phyloP scores from a whole-genome alignment of 148 eudicot species.

The Fallopia convolvulus region DNA sequence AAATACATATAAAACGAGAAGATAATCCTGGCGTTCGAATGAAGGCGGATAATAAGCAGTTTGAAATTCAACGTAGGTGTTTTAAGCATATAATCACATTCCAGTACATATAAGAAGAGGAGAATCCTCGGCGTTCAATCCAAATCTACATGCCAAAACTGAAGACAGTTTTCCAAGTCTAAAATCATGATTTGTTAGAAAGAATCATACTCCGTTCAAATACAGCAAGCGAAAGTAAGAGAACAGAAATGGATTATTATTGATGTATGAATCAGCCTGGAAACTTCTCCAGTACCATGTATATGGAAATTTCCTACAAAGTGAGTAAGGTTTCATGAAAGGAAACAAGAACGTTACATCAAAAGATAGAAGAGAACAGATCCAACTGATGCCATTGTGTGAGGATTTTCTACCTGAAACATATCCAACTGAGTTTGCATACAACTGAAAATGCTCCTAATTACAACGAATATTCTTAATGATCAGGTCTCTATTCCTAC shows the following conservation, averaged over 20 bases:
- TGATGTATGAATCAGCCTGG: neutral
- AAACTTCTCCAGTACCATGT: neutral
- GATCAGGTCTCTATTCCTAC: neutral
- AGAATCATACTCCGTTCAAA: neutral
- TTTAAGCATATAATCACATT: neutral
- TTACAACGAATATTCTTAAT: neutral
- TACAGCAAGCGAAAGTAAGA: too few relatives aligned
- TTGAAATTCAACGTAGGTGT: neutral
- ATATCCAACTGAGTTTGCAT: neutral
- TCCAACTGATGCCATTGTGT: neutral
- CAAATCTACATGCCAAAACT: too few relatives aligned
- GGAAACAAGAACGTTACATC: neutral
- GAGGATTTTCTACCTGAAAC: neutral
- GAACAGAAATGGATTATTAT: neutral
- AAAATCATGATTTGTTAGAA: too few relatives aligned
- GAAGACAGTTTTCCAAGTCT: too few relatives aligned
- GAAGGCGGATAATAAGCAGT: neutral
- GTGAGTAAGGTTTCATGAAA: neutral
- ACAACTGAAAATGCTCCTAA: neutral
- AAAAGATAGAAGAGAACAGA: neutral
- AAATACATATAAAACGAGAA: too few relatives aligned
- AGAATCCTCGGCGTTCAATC: neutral
- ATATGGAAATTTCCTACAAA: neutral
- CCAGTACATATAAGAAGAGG: neutral
- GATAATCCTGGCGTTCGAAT: too few relatives aligned